Conservation (phyloP, 805 yeast species). For the Kodamaea jinghongensis region DNA sequence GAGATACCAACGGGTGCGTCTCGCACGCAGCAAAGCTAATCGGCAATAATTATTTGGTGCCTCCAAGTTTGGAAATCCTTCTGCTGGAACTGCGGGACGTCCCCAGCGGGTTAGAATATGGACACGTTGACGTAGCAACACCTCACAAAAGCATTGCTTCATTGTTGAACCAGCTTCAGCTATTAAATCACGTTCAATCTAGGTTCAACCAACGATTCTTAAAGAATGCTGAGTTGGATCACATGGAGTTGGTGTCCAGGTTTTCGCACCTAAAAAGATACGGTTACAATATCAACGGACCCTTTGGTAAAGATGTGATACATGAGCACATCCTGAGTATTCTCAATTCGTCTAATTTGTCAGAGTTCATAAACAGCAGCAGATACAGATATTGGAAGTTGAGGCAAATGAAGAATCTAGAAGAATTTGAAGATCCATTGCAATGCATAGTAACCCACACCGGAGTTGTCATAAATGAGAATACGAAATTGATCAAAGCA, state of each 20-base stretch:
- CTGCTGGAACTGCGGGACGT: conserved; percentile 14
- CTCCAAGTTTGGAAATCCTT: conserved; percentile 13
- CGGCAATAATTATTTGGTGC: conserved; percentile 31
- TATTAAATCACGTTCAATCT: conserved; percentile 28
- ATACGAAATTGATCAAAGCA: conserved; percentile 34
- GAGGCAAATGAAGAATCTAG: conserved; percentile 16
- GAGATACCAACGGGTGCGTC: conserved; percentile 34
- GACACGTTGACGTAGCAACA: conserved; percentile 14
- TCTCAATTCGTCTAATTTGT: conserved; percentile 13
- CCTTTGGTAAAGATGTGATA: conserved; percentile 18
- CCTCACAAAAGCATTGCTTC: conserved; percentile 20
- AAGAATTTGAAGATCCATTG: conserved; percentile 10
- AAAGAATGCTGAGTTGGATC: conserved; percentile 5
- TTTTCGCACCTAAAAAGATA: conserved; percentile 27
- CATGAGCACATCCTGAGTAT: conserved; percentile 16
- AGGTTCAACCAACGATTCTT: conserved; percentile 9
- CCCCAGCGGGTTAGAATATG: conserved; percentile 28
- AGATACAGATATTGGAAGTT: conserved; percentile 24
- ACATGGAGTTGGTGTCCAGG: conserved; percentile 11
- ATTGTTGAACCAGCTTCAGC: conserved; percentile 38
- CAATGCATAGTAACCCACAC: conserved; percentile 42
- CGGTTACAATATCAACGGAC: conserved; percentile 38
- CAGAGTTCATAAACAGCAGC: conserved; percentile 11
- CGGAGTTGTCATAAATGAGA: conserved; percentile 23
- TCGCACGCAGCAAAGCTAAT: conserved; percentile 32